phyloP scores from a whole-genome alignment of 495 filamentous ascomycete genomes.

The Annulohypoxylon nitens region DNA sequence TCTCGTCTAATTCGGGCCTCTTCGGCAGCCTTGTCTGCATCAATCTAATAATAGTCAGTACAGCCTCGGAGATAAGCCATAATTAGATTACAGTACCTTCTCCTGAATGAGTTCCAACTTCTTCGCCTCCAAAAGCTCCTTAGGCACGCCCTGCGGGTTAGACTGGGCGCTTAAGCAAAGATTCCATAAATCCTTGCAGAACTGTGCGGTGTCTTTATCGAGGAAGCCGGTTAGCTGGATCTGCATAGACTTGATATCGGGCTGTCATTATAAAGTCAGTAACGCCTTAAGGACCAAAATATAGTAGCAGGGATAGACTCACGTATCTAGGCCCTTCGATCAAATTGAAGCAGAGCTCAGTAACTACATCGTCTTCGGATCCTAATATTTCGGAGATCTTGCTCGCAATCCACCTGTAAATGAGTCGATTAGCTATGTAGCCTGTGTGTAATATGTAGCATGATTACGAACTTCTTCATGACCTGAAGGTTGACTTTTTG shows the following conservation, averaged over 20 bases:
- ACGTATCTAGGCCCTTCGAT: conserved; percentile 86
- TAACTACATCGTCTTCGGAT: conserved; percentile 94
- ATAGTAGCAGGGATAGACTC: conserved; percentile 54
- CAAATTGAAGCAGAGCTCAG: conserved; percentile 90
- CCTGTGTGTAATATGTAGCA: conserved; percentile 2
- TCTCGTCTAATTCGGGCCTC: conserved; percentile 73
- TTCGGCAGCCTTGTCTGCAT: conserved; percentile 85
- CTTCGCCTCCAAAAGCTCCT: conserved; percentile 95
- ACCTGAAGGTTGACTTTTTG: conserved; percentile 95
- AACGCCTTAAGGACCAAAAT: conserved; percentile 12
- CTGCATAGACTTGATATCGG: conserved; percentile 94
- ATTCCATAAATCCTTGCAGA: conserved; percentile 95
- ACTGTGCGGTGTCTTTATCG: conserved; percentile 89
- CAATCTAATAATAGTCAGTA: conserved; percentile 68
- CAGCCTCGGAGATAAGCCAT: neutral
- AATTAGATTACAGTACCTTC: conserved; percentile 69
- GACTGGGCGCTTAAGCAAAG: conserved; percentile 90
- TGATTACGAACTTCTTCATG: conserved; percentile 85
- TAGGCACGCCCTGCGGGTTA: conserved; percentile 90
- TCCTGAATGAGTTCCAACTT: conserved; percentile 94
- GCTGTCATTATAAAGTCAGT: conserved; percentile 64
- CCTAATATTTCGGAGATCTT: conserved; percentile 88
- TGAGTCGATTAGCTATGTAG: conserved; percentile 39
- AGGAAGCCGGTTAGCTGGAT: conserved; percentile 95
- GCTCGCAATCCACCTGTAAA: conserved; percentile 86